These are phyloP conservation scores for Exophiala bonariae DNA, from an alignment of 2,329 filamentous ascomycete species.

Conservation along the genomic window DNA sequence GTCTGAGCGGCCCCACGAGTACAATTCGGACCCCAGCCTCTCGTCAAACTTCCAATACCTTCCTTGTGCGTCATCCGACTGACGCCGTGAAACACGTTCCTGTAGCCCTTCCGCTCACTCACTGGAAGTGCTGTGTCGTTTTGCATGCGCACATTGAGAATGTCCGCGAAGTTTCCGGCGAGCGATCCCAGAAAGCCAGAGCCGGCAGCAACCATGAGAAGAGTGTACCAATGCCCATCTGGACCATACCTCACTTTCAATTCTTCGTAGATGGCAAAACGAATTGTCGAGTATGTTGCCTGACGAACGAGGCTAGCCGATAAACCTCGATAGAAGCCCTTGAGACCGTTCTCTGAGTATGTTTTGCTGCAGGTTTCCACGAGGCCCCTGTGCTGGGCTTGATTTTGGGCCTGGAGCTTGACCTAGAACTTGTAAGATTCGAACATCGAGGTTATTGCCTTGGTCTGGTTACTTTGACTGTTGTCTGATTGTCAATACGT, in stretches of 20 bases:
- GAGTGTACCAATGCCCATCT: neutral
- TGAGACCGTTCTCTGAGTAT: slow-evolving; percentile 1
- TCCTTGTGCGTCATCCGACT: slow-evolving; percentile 6
- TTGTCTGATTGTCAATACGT: neutral
- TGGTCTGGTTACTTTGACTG: slow-evolving; percentile 29
- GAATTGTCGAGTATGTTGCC: slow-evolving; percentile 7
- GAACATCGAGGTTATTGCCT: neutral
- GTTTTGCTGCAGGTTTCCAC: neutral
- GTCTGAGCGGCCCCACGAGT: slow-evolving; percentile 6
- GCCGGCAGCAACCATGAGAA: neutral
- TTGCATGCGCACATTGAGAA: slow-evolving; percentile 11
- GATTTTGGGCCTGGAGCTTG: slow-evolving; percentile 2
- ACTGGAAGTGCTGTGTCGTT: slow-evolving; percentile 3
- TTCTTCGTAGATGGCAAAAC: slow-evolving; percentile 10
- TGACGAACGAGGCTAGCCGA: slow-evolving; percentile 8
- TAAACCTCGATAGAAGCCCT: slow-evolving; percentile 8
- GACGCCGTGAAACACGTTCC: slow-evolving; percentile 8
- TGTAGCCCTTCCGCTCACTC: slow-evolving; percentile 3
- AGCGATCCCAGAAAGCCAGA: slow-evolving; percentile 7
- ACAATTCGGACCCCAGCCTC: slow-evolving; percentile 8
- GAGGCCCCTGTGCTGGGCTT: neutral
- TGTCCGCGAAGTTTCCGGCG: slow-evolving; percentile 11
- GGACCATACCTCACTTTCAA: neutral
- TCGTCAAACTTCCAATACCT: slow-evolving; percentile 1
- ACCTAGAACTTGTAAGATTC: slow-evolving; percentile 1